Conservation (phyloP, 306 rosid species). For the Abrus precatorius region DNA sequence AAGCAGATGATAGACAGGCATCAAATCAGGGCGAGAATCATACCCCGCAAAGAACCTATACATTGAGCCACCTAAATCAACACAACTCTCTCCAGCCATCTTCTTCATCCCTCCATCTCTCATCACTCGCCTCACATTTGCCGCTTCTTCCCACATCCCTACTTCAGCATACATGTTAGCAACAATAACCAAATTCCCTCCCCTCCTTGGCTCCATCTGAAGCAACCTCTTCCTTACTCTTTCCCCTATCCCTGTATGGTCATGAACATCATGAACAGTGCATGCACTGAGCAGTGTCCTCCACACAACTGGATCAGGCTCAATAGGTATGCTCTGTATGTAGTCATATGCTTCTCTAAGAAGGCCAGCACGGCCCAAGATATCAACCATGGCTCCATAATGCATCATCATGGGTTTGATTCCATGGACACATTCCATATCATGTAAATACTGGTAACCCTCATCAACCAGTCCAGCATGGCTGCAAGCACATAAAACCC, state of each 20-base stretch:
- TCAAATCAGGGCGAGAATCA: constrained; percentile 54
- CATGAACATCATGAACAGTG: constrained; percentile 58
- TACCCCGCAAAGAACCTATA: constrained; percentile 74
- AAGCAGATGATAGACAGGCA: constrained; percentile 59
- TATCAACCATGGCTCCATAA: constrained; percentile 89
- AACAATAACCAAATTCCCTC: constrained; percentile 80
- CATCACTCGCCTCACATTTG: constrained; percentile 72
- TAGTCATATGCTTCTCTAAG: constrained; percentile 77
- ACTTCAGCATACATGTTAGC: constrained; percentile 86
- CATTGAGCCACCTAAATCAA: constrained; percentile 75
- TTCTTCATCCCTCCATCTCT: constrained; percentile 76
- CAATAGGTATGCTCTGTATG: constrained; percentile 69
- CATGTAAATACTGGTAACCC: constrained; percentile 67
- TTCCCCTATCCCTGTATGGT: constrained; percentile 61
- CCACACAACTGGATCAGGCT: constrained; percentile 79
- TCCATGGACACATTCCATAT: constrained; percentile 72
- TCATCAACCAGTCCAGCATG: constrained; percentile 80
- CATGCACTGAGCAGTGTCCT: constrained; percentile 89
- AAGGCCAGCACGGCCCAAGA: constrained; percentile 77
- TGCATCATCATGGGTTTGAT: constrained; percentile 80
- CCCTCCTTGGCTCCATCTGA: constrained; percentile 79
- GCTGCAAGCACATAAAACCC: constrained; percentile 92
- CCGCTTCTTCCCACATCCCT: constrained; percentile 93
- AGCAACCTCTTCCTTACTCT: constrained; percentile 75
- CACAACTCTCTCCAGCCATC: constrained; percentile 84